Evolutionary conservation across 2,329 filamentous ascomycete genomes (phyloP).

Genomic region (Aspergillus tanneri): DNA sequence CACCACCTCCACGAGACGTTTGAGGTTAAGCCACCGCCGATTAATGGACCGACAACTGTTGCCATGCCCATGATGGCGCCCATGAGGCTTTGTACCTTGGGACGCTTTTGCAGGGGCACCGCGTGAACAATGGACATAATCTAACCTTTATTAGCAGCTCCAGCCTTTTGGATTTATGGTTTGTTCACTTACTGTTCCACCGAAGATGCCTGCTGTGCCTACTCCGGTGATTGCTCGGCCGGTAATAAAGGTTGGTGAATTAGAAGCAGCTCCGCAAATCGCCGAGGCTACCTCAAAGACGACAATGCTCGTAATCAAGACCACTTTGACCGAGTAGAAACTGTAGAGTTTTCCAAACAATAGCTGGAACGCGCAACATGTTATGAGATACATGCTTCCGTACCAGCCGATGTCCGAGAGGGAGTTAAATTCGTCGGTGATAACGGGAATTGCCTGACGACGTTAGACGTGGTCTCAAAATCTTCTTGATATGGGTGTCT

Average conservation of each 20-base stretch:
- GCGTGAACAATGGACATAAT: slow-evolving; percentile 19
- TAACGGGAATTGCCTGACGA: slow-evolving; percentile 23
- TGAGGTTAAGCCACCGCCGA: slow-evolving; percentile 39
- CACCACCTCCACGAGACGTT: slow-evolving; percentile 41
- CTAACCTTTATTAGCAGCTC: too few relatives aligned
- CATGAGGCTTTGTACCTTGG: slow-evolving; percentile 19
- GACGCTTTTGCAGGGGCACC: slow-evolving; percentile 19
- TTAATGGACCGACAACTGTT: slow-evolving; percentile 28
- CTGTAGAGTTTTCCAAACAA: slow-evolving; percentile 28
- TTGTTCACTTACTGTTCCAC: slow-evolving; percentile 20
- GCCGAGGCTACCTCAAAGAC: slow-evolving; percentile 34
- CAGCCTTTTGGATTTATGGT: too few relatives aligned
- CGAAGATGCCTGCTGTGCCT: slow-evolving; percentile 24
- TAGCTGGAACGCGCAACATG: slow-evolving; percentile 26
- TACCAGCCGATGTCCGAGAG: slow-evolving; percentile 23
- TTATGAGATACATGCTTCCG: background rate
- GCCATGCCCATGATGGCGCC: slow-evolving; percentile 21
- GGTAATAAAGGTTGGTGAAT: slow-evolving; percentile 30
- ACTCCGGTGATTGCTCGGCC: slow-evolving; percentile 27
- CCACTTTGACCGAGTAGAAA: slow-evolving; percentile 26
- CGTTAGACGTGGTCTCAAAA: too few relatives aligned
- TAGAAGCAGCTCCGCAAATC: slow-evolving; percentile 25
- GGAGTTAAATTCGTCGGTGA: slow-evolving; percentile 26
- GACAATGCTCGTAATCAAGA: slow-evolving; percentile 20
- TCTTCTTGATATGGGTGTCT: too few relatives aligned